phyloP scores from a whole-genome alignment of 306 rosid species.

The Acacia crassicarpa region DNA sequence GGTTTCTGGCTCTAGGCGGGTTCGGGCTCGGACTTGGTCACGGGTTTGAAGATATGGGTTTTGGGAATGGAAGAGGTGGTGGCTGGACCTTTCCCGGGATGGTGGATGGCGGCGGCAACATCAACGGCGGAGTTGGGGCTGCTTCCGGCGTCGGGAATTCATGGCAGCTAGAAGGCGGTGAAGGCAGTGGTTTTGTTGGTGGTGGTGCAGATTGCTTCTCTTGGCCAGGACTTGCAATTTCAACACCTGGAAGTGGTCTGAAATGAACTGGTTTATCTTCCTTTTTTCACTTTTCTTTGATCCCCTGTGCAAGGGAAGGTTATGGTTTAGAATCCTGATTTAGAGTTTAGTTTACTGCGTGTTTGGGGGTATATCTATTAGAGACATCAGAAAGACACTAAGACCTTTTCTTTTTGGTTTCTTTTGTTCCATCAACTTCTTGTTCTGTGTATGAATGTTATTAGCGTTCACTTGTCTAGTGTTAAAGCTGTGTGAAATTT shows the following conservation, averaged over 20 bases:
- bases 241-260: conserved; percentile 80
- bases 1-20: conserved; percentile 77
- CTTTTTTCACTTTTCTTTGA: not conserved
- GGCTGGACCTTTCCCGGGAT: conserved; percentile 69
- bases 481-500: conserved; percentile 23
- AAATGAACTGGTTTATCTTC: conserved; percentile 42
- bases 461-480: not conserved
- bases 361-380: conserved; percentile 36
- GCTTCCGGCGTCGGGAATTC: conserved; percentile 44
- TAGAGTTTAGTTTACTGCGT: conserved; percentile 23
- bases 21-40: conserved; percentile 76
- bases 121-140: conserved; percentile 29
- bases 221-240: conserved; percentile 91
- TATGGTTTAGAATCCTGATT: not conserved
- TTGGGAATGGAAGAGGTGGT: conserved; percentile 54
- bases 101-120: conserved; percentile 39
- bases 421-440: conserved; percentile 8
- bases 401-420: conserved; percentile 9
- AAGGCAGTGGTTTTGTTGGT: conserved; percentile 50
- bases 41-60: conserved; percentile 72
- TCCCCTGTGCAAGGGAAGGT: not conserved
- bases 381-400: conserved; percentile 30
- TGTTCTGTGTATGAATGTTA: conserved; percentile 19
- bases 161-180: conserved; percentile 83
- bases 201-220: conserved; percentile 81